Evolutionary conservation across 257 asterid genomes (phyloP), one percentile per base, ranked within the genome.

Genomic region (Gentiana straminea): DNA sequence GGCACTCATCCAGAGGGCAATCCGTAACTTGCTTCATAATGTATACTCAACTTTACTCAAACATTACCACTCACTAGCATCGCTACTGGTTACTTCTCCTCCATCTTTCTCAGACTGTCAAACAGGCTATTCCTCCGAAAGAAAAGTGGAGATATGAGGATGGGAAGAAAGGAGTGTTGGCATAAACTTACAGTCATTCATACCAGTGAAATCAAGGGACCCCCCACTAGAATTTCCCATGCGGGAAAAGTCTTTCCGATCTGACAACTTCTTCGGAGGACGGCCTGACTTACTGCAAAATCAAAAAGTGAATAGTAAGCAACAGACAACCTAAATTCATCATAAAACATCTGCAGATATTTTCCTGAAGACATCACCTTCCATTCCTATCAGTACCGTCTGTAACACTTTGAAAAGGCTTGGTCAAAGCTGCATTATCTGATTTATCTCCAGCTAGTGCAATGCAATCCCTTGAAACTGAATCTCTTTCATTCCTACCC

Each of bases 161-260:
- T 4, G 32, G 4, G 49, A 39, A 33, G 0, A 46, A 13, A 33
- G 6, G 11, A 1, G 9, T 4, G 9, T 8, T n/a, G 5, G 33
- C 1, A 12, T n/a, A 34, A 7, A 15, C 11, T 15, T 36, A 38
- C 7, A 41, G 7, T 41, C 46, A 5, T 41, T 49, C 38, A 66
- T 81, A 92, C 94, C 97, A 62, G 80, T 88, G 70, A 81, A 83
- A 80, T 88, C 95, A 47, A 94, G 97, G 49, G 95, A 88, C 56
- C 82, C 86, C 74, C 89, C 85, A 70, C 75, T 82, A 55, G 75
- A 59, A 46, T 74, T 82, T 67, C 97, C 95, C 51, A 79, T 83
- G 55, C 97, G 97, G 74, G 97, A 78, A 76, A 74, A 73, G 66
- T 88, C 90, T 82, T 81, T 92, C 69, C 94, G 94, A 59, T 92